A percentile compares a stretch with the other conserved stretches of the same genome.
These are phyloP conservation scores for Phaseolus coccineus DNA, from an alignment of 331 rosid genomes.

Conservation along the genomic window DNA sequence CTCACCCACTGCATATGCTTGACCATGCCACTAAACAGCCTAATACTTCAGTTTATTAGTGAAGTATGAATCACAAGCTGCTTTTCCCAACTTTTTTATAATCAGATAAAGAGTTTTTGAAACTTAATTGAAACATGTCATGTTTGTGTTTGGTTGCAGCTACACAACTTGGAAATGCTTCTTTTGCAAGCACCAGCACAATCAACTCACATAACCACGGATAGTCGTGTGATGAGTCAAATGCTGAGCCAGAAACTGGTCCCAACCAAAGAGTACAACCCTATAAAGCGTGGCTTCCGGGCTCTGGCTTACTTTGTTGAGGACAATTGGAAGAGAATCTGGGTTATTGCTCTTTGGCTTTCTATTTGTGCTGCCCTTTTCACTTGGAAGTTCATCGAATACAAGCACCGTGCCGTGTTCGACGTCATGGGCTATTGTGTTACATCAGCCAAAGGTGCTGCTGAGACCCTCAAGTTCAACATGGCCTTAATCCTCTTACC, in stretches of 20 bases:
- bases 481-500: conserved; percentile 88
- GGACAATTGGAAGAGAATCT: conserved; percentile 82
- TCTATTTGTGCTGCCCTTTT: conserved; percentile 68
- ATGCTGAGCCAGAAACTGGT: conserved; percentile 81
- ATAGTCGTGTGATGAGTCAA: conserved; percentile 71
- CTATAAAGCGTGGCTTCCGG: conserved; percentile 55
- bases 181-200: conserved; percentile 83
- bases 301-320: conserved; percentile 66
- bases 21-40: no score
- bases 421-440: conserved; percentile 89
- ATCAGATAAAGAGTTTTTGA: no score
- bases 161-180: conserved; percentile 86
- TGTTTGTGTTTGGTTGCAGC: conserved; percentile 49
- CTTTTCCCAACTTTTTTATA: no score
- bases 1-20: background rate
- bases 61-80: no score
- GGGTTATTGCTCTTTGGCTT: conserved; percentile 74
- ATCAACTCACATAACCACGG: conserved; percentile 61
- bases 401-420: conserved; percentile 68
- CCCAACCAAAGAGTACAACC: conserved; percentile 79
- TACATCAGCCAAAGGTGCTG: conserved; percentile 81
- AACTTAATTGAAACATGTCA: background rate
- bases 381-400: conserved; percentile 84
- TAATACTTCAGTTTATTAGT: no score
- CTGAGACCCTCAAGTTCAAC: conserved; percentile 89